These are phyloP conservation scores for Boletellus sp. DNA, from an alignment of 768 basidiomycete species.

Conservation along the genomic window DNA sequence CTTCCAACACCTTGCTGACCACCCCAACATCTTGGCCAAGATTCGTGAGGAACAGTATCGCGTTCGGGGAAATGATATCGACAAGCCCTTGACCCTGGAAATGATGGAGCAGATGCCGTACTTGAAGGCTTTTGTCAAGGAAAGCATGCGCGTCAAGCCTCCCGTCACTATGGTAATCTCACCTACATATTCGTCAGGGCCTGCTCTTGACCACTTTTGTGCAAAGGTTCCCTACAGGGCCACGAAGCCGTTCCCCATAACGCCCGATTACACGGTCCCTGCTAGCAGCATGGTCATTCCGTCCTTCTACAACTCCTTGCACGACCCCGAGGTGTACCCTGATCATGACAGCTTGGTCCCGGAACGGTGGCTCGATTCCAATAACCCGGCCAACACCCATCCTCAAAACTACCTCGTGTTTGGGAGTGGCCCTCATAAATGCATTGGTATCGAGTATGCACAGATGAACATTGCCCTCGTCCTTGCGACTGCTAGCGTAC, in stretches of 20 bases:
- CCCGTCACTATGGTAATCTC: constrained; percentile 87
- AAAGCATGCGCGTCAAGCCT: constrained; percentile 86
- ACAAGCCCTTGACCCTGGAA: constrained; percentile 78
- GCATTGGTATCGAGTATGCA: constrained; percentile 92
- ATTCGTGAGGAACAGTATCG: constrained; percentile 87
- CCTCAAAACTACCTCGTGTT: constrained; percentile 97
- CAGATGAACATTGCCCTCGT: constrained; percentile 85
- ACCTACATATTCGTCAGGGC: background rate
- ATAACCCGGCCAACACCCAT: constrained; percentile 72
- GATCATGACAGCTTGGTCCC: constrained; percentile 80
- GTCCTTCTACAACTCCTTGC: constrained; percentile 87
- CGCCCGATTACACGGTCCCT: constrained; percentile 89
- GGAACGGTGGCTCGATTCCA: constrained; percentile 89
- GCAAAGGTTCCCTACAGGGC: constrained; percentile 88
- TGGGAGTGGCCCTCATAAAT: constrained; percentile 89
- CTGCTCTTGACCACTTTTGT: constrained; percentile 10
- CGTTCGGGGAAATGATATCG: constrained; percentile 73
- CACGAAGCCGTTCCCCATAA: constrained; percentile 87
- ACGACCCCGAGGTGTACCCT: constrained; percentile 85
- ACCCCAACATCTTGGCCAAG: constrained; percentile 84
- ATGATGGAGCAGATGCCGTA: constrained; percentile 92
- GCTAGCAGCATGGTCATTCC: constrained; percentile 92
- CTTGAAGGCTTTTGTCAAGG: constrained; percentile 88
- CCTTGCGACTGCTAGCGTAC: constrained; percentile 74
- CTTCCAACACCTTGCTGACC: constrained; percentile 94